phyloP scores from a whole-genome alignment of 768 basidiomycete species.

The Podaxis sp. region DNA sequence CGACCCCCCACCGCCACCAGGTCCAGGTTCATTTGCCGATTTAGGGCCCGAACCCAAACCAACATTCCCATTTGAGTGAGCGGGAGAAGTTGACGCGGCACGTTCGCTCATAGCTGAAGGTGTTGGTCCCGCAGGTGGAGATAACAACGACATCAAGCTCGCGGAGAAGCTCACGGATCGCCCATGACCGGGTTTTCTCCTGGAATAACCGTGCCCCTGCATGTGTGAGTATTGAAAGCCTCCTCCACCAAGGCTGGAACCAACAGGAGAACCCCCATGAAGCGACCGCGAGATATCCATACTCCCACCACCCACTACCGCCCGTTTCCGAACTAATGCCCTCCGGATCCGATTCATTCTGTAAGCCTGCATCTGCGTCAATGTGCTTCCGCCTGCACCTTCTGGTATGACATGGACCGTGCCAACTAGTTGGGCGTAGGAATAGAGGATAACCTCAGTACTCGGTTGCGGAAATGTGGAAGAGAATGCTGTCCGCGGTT shows the following conservation, averaged over 20 bases:
- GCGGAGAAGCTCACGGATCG: slow-evolving; percentile 9
- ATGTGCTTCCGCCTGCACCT: slow-evolving; percentile 24
- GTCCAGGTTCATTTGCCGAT: neutral
- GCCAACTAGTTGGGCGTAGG: slow-evolving; percentile 79
- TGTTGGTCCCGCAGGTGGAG: neutral
- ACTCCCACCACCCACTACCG: slow-evolving; percentile 65
- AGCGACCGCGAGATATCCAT: slow-evolving; percentile 69
- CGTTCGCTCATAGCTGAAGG: neutral
- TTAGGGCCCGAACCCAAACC: neutral
- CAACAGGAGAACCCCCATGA: neutral
- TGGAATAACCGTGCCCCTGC: neutral
- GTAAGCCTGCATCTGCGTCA: slow-evolving; percentile 40
- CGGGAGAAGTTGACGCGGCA: neutral
- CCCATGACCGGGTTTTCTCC: neutral
- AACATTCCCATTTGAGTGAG: neutral
- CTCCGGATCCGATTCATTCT: slow-evolving; percentile 44
- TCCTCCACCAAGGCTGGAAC: neutral
- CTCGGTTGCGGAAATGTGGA: slow-evolving; percentile 44
- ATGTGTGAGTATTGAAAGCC: neutral
- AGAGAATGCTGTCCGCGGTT: slow-evolving; percentile 37
- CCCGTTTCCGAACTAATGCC: slow-evolving; percentile 34
- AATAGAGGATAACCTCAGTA: slow-evolving; percentile 73
- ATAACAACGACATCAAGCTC: slow-evolving; percentile 12
- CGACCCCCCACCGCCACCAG: slow-evolving; percentile 17
- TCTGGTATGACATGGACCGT: slow-evolving; percentile 53